These are phyloP conservation scores for Malassezia japonica DNA, from an alignment of 1,284 basidiomycete genomes.

Conservation along the genomic window DNA sequence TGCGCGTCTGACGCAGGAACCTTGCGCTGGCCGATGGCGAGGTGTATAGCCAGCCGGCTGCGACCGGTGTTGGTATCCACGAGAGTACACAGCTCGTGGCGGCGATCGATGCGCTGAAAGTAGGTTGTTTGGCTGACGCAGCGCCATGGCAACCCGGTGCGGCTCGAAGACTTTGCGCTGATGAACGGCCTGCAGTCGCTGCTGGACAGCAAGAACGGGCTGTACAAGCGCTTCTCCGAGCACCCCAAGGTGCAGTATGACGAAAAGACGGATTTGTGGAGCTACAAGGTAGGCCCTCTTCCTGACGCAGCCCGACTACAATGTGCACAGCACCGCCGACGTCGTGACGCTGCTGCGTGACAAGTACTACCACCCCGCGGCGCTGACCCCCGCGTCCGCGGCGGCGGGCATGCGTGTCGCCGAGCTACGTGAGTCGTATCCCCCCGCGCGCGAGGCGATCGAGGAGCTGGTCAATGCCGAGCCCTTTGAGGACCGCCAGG, in stretches of 20 bases:
- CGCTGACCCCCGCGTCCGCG: slow-evolving; percentile 19
- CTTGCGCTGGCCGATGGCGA: slow-evolving; percentile 16
- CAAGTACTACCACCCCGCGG: slow-evolving; percentile 28
- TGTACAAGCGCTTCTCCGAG: slow-evolving; percentile 66
- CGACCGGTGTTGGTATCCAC: slow-evolving; percentile 69
- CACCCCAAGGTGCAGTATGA: slow-evolving; percentile 72
- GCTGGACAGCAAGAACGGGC: slow-evolving; percentile 61
- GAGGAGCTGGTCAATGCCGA: slow-evolving; percentile 34
- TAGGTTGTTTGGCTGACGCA: slow-evolving; percentile 37
- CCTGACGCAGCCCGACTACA: slow-evolving; percentile 64
- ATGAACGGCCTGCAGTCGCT: slow-evolving; percentile 59
- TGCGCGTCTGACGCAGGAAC: slow-evolving; percentile 5
- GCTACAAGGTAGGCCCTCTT: slow-evolving; percentile 58
- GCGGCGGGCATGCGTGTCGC: slow-evolving; percentile 65
- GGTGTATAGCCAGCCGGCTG: slow-evolving; percentile 72
- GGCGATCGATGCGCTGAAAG: slow-evolving; percentile 68
- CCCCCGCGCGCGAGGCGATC: slow-evolving; percentile 56
- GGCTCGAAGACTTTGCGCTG: slow-evolving; percentile 72
- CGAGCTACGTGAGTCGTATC: slow-evolving; percentile 77
- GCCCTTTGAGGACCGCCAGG: slow-evolving; percentile 66
- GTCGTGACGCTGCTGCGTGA: slow-evolving; percentile 62
- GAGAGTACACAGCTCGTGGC: slow-evolving; percentile 77
- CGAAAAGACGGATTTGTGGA: slow-evolving; percentile 70
- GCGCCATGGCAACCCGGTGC: slow-evolving; percentile 67
- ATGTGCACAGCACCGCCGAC: slow-evolving; percentile 69